Percentiles rank a stretch among this genome's conserved stretches.
phyloP scores from a whole-genome alignment of 148 eudicot genomes.

The Camellia lanceoleosa region DNA sequence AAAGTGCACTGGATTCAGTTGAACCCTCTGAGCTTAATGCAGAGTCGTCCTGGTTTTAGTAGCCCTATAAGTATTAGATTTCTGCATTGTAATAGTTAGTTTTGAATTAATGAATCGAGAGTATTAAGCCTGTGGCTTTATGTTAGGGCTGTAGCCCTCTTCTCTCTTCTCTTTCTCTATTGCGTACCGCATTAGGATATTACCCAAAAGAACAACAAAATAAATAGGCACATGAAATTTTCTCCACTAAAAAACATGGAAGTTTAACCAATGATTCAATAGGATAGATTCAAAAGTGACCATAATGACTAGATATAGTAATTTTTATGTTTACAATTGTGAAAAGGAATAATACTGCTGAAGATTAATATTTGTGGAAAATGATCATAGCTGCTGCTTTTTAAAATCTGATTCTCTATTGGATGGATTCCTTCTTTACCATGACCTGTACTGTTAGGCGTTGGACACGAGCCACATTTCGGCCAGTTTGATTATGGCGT shows the following conservation, averaged over 20 bases:
- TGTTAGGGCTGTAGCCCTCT: no score
- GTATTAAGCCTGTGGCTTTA: no score
- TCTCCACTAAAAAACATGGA: background rate
- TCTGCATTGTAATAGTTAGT: no score
- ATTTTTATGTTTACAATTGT: background rate
- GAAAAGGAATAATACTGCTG: background rate
- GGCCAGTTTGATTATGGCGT: conserved; percentile 10
- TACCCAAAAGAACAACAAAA: background rate
- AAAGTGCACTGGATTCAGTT: no score
- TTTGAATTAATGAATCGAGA: no score
- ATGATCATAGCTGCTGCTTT: background rate
- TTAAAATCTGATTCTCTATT: background rate
- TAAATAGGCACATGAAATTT: background rate
- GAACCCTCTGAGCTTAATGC: no score
- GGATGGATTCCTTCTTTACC: background rate
- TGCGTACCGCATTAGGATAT: background rate
- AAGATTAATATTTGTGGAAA: background rate
- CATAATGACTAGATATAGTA: background rate
- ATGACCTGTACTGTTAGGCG: conserved; percentile 22
- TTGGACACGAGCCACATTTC: conserved; percentile 41
- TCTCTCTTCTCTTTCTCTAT: no score
- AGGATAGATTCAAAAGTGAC: background rate
- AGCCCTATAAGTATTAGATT: no score
- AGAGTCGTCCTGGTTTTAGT: no score
- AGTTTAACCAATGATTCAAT: background rate